phyloP scores from a whole-genome alignment of 306 rosid species.

The Cicer cuneatum region DNA sequence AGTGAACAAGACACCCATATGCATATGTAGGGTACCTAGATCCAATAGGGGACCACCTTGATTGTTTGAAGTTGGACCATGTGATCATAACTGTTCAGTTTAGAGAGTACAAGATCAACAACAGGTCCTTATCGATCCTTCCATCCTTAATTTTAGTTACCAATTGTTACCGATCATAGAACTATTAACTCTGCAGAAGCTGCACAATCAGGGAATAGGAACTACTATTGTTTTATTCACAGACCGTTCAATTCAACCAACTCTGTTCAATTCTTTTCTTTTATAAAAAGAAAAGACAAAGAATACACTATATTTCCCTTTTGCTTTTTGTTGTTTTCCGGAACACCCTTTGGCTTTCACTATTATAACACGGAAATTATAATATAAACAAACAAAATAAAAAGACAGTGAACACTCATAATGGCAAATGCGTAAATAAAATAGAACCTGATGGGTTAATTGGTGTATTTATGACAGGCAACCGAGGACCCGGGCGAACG shows the following conservation, averaged over 20 bases:
- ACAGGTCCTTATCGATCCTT: constrained; percentile 1
- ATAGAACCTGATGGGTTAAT: constrained; percentile 10
- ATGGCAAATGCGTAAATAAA: constrained; percentile 28
- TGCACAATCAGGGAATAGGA: constrained; percentile 42
- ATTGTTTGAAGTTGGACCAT: constrained; percentile 35
- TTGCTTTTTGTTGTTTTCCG: constrained; percentile 50
- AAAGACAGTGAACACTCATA: not conserved
- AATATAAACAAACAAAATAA: constrained; percentile 34
- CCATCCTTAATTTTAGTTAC: constrained; percentile 3
- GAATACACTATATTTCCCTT: constrained; percentile 15
- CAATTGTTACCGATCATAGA: constrained; percentile 14
- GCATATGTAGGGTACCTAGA: constrained; percentile 32
- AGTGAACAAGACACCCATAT: not conserved
- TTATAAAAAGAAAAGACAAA: not conserved
- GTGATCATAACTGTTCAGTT: constrained; percentile 1
- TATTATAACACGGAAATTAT: constrained; percentile 16
- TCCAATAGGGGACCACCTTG: constrained; percentile 32
- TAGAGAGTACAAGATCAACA: not conserved
- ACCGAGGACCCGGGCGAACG: constrained; percentile 91
- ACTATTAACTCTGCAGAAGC: constrained; percentile 38
- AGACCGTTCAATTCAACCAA: constrained; percentile 24
- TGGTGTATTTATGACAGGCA: constrained; percentile 51
- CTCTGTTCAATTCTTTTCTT: constrained; percentile 29
- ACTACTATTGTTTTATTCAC: not conserved
- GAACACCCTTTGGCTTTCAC: constrained; percentile 34